Percentiles rank a stretch among this genome's conserved stretches.
phyloP scores from a whole-genome alignment of 2,329 filamentous ascomycete genomes.

The Verticillium albo-atrum region DNA sequence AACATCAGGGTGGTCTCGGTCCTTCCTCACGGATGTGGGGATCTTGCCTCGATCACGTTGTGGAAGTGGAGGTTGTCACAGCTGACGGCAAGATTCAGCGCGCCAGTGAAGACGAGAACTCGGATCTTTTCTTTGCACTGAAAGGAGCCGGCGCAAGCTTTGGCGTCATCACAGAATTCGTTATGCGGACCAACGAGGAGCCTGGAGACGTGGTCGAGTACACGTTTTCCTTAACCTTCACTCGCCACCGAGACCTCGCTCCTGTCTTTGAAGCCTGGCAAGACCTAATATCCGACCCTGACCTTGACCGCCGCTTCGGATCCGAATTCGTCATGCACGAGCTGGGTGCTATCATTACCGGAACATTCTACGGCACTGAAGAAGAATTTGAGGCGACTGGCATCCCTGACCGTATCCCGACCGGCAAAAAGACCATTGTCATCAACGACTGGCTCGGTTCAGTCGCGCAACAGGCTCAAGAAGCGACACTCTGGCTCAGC shows the following conservation, averaged over 20 bases:
- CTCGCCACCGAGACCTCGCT: slow-evolving; percentile 41
- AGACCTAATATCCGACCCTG: slow-evolving; percentile 45
- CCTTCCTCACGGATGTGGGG: slow-evolving; percentile 59
- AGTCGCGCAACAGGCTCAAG: slow-evolving; percentile 47
- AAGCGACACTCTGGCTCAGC: slow-evolving; percentile 40
- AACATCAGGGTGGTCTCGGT: slow-evolving; percentile 49
- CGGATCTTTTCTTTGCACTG: slow-evolving; percentile 52
- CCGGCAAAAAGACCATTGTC: slow-evolving; percentile 32
- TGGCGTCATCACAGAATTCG: slow-evolving; percentile 53
- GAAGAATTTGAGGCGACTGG: slow-evolving; percentile 49
- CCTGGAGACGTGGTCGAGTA: slow-evolving; percentile 55
- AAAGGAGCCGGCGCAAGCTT: slow-evolving; percentile 53
- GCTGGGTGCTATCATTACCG: slow-evolving; percentile 51
- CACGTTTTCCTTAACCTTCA: slow-evolving; percentile 48
- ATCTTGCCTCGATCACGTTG: slow-evolving; percentile 47
- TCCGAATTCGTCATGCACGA: slow-evolving; percentile 51
- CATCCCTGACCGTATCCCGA: slow-evolving; percentile 43
- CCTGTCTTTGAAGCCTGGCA: slow-evolving; percentile 55
- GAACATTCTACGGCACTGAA: slow-evolving; percentile 56
- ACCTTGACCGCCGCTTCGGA: slow-evolving; percentile 54
- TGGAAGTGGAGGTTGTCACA: slow-evolving; percentile 52
- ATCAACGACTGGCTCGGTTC: slow-evolving; percentile 61
- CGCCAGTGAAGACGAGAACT: slow-evolving; percentile 41
- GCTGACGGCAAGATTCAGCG: slow-evolving; percentile 46
- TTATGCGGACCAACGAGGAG: slow-evolving; percentile 50